Percentiles rank a stretch among this genome's conserved stretches.
These are phyloP conservation scores for Plasmodium vivax DNA, from an alignment of 169 alveolate species.

Conservation along the genomic window DNA sequence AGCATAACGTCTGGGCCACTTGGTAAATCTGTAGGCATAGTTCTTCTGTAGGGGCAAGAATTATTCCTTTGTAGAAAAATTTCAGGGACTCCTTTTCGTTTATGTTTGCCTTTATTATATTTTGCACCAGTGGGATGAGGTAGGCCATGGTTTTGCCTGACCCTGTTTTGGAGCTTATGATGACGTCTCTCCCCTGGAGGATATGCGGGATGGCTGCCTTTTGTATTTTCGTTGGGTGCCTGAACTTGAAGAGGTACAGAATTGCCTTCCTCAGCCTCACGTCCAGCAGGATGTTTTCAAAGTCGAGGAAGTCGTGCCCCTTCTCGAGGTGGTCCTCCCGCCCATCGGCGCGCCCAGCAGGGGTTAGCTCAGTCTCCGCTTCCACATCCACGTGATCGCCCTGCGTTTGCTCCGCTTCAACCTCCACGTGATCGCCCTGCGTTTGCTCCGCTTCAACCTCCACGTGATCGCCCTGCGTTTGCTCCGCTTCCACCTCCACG, in stretches of 20 bases:
- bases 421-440: background rate
- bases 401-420: background rate
- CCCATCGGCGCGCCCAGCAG: background rate
- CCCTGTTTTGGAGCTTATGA: slow-evolving; percentile 83
- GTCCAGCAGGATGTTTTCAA: slow-evolving; percentile 50
- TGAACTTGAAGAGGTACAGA: slow-evolving; percentile 16
- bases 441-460: background rate
- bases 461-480: background rate
- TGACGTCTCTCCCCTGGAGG: slow-evolving; percentile 81
- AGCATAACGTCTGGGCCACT: slow-evolving; percentile 58
- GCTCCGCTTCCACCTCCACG: background rate
- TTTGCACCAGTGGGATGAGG: slow-evolving; percentile 76
- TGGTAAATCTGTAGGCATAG: slow-evolving; percentile 76
- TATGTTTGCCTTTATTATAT: slow-evolving; percentile 37
- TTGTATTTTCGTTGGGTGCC: slow-evolving; percentile 57
- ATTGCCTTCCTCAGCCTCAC: slow-evolving; percentile 64
- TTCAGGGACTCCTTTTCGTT: slow-evolving; percentile 46
- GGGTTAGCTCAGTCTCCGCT: background rate
- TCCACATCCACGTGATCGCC: too few relatives aligned
- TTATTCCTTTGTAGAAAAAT: slow-evolving; percentile 73
- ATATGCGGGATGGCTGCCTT: slow-evolving; percentile 76
- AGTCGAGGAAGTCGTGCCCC: slow-evolving; percentile 17
- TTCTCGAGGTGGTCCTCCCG: slow-evolving; percentile 26
- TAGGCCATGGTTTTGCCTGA: slow-evolving; percentile 87
- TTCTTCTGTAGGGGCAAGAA: slow-evolving; percentile 83